Evolutionary conservation across 2,329 filamentous ascomycete genomes (phyloP).

Genomic region (Pleomassaria siparia): DNA sequence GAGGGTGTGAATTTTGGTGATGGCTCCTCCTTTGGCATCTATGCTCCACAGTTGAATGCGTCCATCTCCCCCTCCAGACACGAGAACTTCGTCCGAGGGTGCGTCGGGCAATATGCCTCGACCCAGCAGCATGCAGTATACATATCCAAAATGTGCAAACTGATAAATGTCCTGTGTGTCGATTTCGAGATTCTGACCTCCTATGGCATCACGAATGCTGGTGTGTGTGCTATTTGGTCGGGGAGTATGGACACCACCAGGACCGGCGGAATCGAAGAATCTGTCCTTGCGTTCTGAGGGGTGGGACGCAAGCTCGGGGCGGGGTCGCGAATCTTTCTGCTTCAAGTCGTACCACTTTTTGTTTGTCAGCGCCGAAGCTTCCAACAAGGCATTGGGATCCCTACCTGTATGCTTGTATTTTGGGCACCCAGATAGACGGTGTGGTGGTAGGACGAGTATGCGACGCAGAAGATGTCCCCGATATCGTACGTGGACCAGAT

Average conservation of each 20-base stretch:
- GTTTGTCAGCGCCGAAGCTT: conserved; percentile 9
- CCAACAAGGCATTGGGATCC: not conserved
- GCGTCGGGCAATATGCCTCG: conserved; percentile 70
- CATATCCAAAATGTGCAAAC: conserved; percentile 93
- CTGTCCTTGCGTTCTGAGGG: conserved; percentile 77
- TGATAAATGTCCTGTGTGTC: conserved; percentile 77
- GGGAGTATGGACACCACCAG: conserved; percentile 78
- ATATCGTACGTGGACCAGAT: conserved; percentile 94
- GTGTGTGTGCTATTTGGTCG: conserved; percentile 62
- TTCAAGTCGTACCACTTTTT: conserved; percentile 76
- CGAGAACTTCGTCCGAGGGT: conserved; percentile 74
- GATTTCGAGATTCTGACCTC: conserved; percentile 74
- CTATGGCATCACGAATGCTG: conserved; percentile 52
- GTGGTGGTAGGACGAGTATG: conserved; percentile 76
- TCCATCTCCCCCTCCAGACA: conserved; percentile 92
- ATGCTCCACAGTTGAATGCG: conserved; percentile 93
- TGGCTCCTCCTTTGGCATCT: conserved; percentile 60
- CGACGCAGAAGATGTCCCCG: conserved; percentile 94
- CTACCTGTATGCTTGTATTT: conserved; percentile 83
- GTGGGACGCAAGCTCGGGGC: conserved; percentile 66
- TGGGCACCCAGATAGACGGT: conserved; percentile 91
- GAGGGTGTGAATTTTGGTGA: conserved; percentile 69
- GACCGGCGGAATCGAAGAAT: conserved; percentile 90
- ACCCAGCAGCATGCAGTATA: conserved; percentile 92
- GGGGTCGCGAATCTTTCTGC: conserved; percentile 61